A percentile compares a stretch with the other conserved stretches of the same genome.
phyloP scores from a whole-genome alignment of 768 basidiomycete genomes.

The Pleurotus giganteus region DNA sequence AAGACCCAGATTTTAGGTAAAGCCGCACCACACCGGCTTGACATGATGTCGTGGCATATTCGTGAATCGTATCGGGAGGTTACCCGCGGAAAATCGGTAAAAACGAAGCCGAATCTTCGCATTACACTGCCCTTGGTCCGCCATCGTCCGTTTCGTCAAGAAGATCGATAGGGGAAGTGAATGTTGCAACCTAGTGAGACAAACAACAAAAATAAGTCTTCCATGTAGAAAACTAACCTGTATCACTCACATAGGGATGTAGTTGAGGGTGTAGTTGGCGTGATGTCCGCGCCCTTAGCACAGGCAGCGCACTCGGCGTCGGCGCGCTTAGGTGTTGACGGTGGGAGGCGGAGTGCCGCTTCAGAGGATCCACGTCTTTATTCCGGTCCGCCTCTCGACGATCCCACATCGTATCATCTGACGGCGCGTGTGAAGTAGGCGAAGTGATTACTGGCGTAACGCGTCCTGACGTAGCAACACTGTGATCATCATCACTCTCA shows the following conservation, averaged over 20 bases:
- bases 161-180: constrained; percentile 40
- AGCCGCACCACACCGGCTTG: no score
- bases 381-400: constrained; percentile 15
- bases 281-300: constrained; percentile 3
- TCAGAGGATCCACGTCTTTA: constrained; percentile 12
- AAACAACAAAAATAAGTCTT: neutral
- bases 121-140: neutral
- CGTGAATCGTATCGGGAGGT: no score
- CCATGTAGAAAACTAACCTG: neutral
- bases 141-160: constrained; percentile 3
- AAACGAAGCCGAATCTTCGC: no score
- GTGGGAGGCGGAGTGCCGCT: constrained; percentile 17
- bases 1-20: no score
- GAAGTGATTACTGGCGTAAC: constrained; percentile 15
- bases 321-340: constrained; percentile 13
- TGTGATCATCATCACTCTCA: constrained; percentile 33
- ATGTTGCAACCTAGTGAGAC: constrained; percentile 35
- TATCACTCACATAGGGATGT: constrained; percentile 41
- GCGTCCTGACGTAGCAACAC: constrained; percentile 23
- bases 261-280: constrained; percentile 20
- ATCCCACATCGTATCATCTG: constrained; percentile 31
- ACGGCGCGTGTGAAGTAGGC: constrained; percentile 26
- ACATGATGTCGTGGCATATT: no score
- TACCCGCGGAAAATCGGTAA: no score
- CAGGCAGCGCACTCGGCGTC: constrained; percentile 12